phyloP scores from a whole-genome alignment of 768 basidiomycete genomes.

The Termitomyces sp. region DNA sequence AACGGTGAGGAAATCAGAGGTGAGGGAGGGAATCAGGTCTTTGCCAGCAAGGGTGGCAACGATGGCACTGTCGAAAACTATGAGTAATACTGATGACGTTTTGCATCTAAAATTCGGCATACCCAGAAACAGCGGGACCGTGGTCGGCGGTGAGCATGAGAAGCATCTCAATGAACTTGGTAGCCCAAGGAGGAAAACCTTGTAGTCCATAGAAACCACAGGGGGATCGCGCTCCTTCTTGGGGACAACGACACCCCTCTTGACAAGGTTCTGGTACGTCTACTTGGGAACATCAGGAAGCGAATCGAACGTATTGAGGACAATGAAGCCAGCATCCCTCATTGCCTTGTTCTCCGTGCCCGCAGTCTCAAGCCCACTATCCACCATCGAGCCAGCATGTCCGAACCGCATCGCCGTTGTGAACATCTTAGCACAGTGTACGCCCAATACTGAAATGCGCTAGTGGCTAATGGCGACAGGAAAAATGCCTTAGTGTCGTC shows the following conservation, averaged over 20 bases:
- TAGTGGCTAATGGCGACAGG: too few relatives aligned
- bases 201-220: constrained; percentile 99
- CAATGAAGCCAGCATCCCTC: constrained; percentile 92
- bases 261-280: constrained; percentile 81
- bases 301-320: constrained; percentile 97
- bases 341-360: constrained; percentile 97
- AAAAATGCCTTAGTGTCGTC: too few relatives aligned
- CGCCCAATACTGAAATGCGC: too few relatives aligned
- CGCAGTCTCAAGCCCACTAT: constrained; percentile 95
- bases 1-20: constrained; percentile 94
- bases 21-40: constrained; percentile 94
- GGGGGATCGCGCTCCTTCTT: constrained; percentile 84
- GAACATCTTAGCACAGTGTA: constrained; percentile 99
- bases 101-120: constrained; percentile 13
- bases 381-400: constrained; percentile 97
- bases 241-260: constrained; percentile 57
- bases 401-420: constrained; percentile 99
- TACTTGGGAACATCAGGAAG: constrained; percentile 80
- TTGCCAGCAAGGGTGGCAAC: constrained; percentile 98
- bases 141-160: constrained; percentile 99
- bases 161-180: constrained; percentile 99
- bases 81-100: constrained; percentile 4
- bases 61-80: constrained; percentile 56
- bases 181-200: constrained; percentile 86
- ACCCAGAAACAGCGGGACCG: constrained; percentile 92